Base-by-base conservation (phyloP, 1,284 basidiomycete genomes). In the Neonothopanus nambi region DNA sequence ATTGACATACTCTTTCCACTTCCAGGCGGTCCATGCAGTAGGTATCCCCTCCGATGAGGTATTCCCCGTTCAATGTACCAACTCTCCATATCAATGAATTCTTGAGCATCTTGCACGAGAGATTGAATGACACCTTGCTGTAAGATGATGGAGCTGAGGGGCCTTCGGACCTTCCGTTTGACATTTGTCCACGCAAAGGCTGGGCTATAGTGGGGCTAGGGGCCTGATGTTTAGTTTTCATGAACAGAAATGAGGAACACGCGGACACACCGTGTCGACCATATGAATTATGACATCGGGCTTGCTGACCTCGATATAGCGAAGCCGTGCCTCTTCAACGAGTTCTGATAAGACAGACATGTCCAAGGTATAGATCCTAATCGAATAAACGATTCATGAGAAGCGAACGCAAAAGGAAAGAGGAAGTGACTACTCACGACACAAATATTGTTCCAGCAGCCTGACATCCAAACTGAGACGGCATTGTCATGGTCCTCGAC, bases 1-100 rank as follows among this genome's bases (percentile, higher is more conserved):
- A 33, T 12, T 5, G n/a, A 65, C 73, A 41, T 50, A 78, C 77
- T 78, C 63, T 81, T 81, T 9, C 79, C 79, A 8, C 77, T 78
- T 6, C 79, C 80, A 13, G 79, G 78, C 38, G 77, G 78, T 2
- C 81, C 81, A 63, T 80, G 70, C 12, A 84, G 65, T 15, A 84
- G 64, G 59, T 82, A 82, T 1, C 82, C 81, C 41, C 80, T 67
- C 17, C 77, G 70, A 61, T 81, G 75, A 0, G 81, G 81, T 48
- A 83, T 81, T 0, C 82, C 81, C 4, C 78, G 74, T 44, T 75
- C 68, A 39, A 64, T 63, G 60, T 81, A 81, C 80, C 80, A 83
- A n/a, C 71, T 67, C 57, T 82, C 79, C 3, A 72, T 70, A 15
- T 67, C 64, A 13, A 82, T 60, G 57, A 84, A 83, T 45, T 82